A percentile compares a stretch with the other conserved stretches of the same genome.
phyloP scores from a whole-genome alignment of 306 rosid species.

The Myrica gale region DNA sequence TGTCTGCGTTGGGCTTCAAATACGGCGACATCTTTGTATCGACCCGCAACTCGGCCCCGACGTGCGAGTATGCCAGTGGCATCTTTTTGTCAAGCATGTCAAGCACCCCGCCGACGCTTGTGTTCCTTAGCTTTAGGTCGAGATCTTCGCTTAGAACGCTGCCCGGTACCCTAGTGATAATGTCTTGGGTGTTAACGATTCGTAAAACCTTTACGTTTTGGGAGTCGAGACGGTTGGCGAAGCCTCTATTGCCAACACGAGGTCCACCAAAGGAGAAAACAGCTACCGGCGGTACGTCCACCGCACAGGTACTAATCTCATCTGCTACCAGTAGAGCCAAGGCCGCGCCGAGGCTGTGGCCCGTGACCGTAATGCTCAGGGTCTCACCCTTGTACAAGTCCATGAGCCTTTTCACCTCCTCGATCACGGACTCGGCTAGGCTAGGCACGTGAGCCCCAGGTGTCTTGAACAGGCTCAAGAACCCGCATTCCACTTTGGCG shows the following conservation, averaged over 20 bases:
- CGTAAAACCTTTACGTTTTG: constrained; percentile 66
- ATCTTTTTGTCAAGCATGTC: constrained; percentile 53
- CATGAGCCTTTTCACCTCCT: constrained; percentile 51
- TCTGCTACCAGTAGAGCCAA: constrained; percentile 74
- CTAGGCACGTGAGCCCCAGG: constrained; percentile 68
- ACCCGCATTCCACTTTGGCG: constrained; percentile 78
- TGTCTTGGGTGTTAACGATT: constrained; percentile 82
- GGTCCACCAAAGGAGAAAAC: constrained; percentile 94
- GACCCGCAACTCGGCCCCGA: constrained; percentile 71
- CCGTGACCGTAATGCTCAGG: constrained; percentile 74
- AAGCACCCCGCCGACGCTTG: constrained; percentile 33
- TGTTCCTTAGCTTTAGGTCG: constrained; percentile 42
- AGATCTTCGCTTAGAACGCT: constrained; percentile 47
- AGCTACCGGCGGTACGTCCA: constrained; percentile 56
- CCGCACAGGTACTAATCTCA: constrained; percentile 48
- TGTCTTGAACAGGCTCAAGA: constrained; percentile 68
- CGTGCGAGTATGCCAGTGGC: constrained; percentile 70
- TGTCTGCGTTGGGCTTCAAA: constrained; percentile 79
- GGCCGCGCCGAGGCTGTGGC: constrained; percentile 89
- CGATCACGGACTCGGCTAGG: constrained; percentile 64
- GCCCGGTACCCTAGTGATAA: constrained; percentile 69
- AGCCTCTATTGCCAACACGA: constrained; percentile 68
- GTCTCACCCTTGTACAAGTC: constrained; percentile 64
- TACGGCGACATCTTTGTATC: constrained; percentile 85
- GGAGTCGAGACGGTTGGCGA: constrained; percentile 38